Base-by-base conservation (phyloP, 2,329 filamentous ascomycete genomes). In the Zopfia rhizophila region DNA sequence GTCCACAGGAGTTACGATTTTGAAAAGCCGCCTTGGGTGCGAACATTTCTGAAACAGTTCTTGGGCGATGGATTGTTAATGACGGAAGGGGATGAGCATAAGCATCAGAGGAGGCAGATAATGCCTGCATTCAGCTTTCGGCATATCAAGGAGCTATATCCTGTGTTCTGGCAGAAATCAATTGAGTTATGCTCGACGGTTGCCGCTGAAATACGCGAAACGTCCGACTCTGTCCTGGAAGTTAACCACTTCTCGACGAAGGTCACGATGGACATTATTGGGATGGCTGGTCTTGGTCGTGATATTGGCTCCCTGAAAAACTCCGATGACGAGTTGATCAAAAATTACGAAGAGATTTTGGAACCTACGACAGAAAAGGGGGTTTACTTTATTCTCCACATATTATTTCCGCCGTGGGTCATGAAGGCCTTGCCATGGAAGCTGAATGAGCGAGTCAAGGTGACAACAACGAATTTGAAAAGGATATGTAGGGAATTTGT, bases 71-170 rank as follows among this genome's bases (percentile, higher is more conserved):
- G 80, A 0, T 49, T 82, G 39, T 73, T 82, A 29, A 66, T 80
- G 47, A 75, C 75, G 0, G 79, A 82, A 52, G 78, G 78, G 2
- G 72, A 76, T 4, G 74, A 73, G 18, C 80, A 83, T 56, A 75
- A 72, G 49, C 75, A 75, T 38, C 76, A 82, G 48, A 82, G 92
- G 33, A 91, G 89, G 67, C 85, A 87, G 46, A 81, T 96, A 13
- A 84, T 87, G 74, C 91, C 91, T 0, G 89, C 90, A 2, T 96
- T 96, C 69, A 81, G 85, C n/a, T 95, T 90, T 64, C 83, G 91
- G 16, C 89, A 95, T 61, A 78, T 96, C 67, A 95, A 94, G 66
- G 82, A 93, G 48, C 75, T 96, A 11, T 94, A 95, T 60, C 87
- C 90, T 0, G 75, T 88, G 5, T 96, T 97, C 70, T 96, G 91